A percentile compares a stretch with the other conserved stretches of the same genome.
These are phyloP conservation scores for Gymnopilus junonius DNA, from an alignment of 768 basidiomycete genomes.

Conservation along the genomic window DNA sequence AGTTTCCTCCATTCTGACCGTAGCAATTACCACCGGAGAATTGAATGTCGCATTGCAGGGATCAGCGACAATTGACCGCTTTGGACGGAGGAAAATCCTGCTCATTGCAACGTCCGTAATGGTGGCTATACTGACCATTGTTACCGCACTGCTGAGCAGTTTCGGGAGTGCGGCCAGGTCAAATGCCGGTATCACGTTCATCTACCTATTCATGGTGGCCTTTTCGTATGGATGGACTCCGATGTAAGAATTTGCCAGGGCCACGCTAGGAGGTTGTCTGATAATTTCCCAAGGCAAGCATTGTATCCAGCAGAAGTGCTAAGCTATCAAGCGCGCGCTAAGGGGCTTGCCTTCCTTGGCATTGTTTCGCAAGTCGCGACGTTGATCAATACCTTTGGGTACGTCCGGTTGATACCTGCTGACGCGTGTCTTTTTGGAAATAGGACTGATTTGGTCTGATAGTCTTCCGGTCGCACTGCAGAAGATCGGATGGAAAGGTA, in stretches of 20 bases:
- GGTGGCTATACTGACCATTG: constrained; percentile 46
- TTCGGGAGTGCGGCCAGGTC: constrained; percentile 38
- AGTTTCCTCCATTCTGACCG: constrained; percentile 18
- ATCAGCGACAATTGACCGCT: constrained; percentile 50
- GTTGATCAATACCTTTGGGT: constrained; percentile 57
- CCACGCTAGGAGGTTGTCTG: not conserved
- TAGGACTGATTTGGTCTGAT: not conserved
- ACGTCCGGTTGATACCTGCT: constrained; percentile 13
- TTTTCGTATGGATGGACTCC: constrained; percentile 63
- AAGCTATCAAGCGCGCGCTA: constrained; percentile 52
- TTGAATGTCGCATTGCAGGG: constrained; percentile 32
- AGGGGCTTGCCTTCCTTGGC: constrained; percentile 55
- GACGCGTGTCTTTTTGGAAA: not conserved
- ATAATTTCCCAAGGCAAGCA: constrained; percentile 42
- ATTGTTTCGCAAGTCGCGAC: constrained; percentile 46
- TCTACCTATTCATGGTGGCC: constrained; percentile 54
- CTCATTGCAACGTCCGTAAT: constrained; percentile 42
- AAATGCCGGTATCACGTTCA: constrained; percentile 57
- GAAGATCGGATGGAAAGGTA: constrained; percentile 51
- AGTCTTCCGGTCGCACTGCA: constrained; percentile 53
- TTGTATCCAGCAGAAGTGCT: constrained; percentile 59
- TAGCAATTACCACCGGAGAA: not conserved
- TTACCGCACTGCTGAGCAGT: constrained; percentile 48
- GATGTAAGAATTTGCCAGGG: constrained; percentile 38
- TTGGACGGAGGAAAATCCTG: constrained; percentile 51